These are phyloP conservation scores for Paraphysoderma sedebokerense DNA, from an alignment of 371 early-diverging fungal genomes.

Conservation along the genomic window DNA sequence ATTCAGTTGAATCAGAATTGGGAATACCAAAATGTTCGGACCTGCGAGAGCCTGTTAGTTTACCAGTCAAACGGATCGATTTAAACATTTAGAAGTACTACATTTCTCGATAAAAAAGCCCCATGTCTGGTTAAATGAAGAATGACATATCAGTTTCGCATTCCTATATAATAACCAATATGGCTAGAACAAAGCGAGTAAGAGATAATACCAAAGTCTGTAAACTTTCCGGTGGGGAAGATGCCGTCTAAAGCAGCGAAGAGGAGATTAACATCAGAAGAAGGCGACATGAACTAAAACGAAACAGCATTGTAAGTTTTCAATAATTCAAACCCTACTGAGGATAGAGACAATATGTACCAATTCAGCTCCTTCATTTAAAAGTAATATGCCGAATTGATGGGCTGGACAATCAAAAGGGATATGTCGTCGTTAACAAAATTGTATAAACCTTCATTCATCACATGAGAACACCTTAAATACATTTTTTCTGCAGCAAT, in stretches of 20 bases:
- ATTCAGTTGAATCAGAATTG: constrained; percentile 5
- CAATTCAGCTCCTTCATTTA: constrained; percentile 4
- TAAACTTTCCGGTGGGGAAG: background rate
- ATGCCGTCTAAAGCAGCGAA: background rate
- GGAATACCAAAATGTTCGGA: background rate
- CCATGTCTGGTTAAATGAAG: too few species aligned
- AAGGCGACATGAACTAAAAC: background rate
- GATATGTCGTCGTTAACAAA: background rate
- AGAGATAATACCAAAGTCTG: background rate
- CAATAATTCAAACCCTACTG: background rate
- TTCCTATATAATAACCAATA: too few species aligned
- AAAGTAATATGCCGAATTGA: constrained; percentile 10
- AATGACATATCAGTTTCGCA: too few species aligned
- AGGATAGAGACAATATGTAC: constrained; percentile 4
- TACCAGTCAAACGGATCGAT: too few species aligned
- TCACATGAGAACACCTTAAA: constrained; percentile 17
- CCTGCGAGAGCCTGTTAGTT: too few species aligned
- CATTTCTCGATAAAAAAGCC: too few species aligned
- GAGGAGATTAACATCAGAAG: background rate
- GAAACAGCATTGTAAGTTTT: background rate
- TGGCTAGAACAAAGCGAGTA: too few species aligned
- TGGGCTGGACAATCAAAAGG: constrained; percentile 9
- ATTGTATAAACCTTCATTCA: background rate
- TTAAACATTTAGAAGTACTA: too few species aligned
- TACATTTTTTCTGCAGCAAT: constrained; percentile 8